phyloP scores from a whole-genome alignment of 768 basidiomycete species.

The Thelephora ganbajun region DNA sequence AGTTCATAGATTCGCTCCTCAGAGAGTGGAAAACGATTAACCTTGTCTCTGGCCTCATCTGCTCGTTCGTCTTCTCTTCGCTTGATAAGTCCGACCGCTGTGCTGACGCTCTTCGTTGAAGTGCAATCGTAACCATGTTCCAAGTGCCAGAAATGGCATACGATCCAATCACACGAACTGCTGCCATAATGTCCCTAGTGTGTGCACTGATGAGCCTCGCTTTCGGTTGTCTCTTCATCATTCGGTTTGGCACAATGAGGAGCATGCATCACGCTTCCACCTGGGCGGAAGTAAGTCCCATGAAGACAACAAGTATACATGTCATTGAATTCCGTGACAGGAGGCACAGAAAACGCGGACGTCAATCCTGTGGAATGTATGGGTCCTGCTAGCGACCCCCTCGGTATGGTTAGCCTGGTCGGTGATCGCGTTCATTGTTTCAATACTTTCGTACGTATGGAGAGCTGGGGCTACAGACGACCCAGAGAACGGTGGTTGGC shows the following conservation, averaged over 20 bases:
- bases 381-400: slow-evolving; percentile 55
- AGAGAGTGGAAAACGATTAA: slow-evolving; percentile 70
- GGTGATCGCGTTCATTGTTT: slow-evolving; percentile 47
- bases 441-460: slow-evolving; percentile 59
- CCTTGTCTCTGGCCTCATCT: slow-evolving; percentile 51
- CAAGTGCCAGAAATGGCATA: slow-evolving; percentile 35
- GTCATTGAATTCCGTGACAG: slow-evolving; percentile 17
- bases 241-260: slow-evolving; percentile 59
- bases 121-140: slow-evolving; percentile 59
- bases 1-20: slow-evolving; percentile 52
- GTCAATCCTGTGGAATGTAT: slow-evolving; percentile 47
- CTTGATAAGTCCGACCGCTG: not conserved
- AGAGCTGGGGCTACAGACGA: slow-evolving; percentile 38
- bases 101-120: slow-evolving; percentile 1
- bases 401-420: slow-evolving; percentile 66
- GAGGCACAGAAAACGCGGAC: slow-evolving; percentile 41
- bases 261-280: slow-evolving; percentile 56
- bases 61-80: slow-evolving; percentile 24
- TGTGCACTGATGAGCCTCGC: slow-evolving; percentile 58
- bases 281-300: slow-evolving; percentile 47
- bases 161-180: slow-evolving; percentile 49
- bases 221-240: slow-evolving; percentile 63
- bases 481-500: slow-evolving; percentile 13
- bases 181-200: slow-evolving; percentile 48
- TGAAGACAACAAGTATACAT: not conserved